Conservation (phyloP, 805 yeast genomes). For the Saturnispora mendoncae region DNA sequence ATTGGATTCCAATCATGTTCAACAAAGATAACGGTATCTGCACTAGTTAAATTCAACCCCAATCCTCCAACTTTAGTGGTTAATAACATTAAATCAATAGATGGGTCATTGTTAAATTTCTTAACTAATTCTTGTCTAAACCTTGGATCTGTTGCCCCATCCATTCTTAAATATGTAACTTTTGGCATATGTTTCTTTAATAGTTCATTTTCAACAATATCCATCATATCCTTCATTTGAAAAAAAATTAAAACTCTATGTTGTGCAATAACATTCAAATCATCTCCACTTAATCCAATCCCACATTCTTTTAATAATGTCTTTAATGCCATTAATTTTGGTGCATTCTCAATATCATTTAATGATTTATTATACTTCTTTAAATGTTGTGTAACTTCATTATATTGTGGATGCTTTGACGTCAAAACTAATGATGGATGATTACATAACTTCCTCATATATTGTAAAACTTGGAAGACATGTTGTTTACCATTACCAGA, state of each 20-base stretch:
- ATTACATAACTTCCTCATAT: conserved; percentile 93
- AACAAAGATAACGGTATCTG: conserved; percentile 97
- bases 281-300: conserved; percentile 43
- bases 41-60: conserved; percentile 94
- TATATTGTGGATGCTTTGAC: conserved; percentile 73
- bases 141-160: conserved; percentile 89
- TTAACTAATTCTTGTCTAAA: conserved; percentile 85
- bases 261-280: conserved; percentile 65
- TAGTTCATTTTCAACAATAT: conserved; percentile 87
- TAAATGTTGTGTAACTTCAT: conserved; percentile 56
- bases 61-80: conserved; percentile 99
- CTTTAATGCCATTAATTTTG: conserved; percentile 76
- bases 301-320: conserved; percentile 87
- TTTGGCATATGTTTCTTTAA: conserved; percentile 77
- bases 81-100: conserved; percentile 81
- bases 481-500: conserved; percentile 59
- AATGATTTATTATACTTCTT: conserved; percentile 48
- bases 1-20: conserved; percentile 99
- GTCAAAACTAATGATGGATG: conserved; percentile 89
- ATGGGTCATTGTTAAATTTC: conserved; percentile 91
- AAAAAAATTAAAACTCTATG: conserved; percentile 94
- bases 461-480: conserved; percentile 94
- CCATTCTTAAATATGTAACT: conserved; percentile 89
- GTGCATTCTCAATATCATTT: conserved; percentile 76
- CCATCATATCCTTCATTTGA: conserved; percentile 95